Base-by-base conservation (phyloP, 2,329 filamentous ascomycete genomes). In the Elsinoe arachidis region DNA sequence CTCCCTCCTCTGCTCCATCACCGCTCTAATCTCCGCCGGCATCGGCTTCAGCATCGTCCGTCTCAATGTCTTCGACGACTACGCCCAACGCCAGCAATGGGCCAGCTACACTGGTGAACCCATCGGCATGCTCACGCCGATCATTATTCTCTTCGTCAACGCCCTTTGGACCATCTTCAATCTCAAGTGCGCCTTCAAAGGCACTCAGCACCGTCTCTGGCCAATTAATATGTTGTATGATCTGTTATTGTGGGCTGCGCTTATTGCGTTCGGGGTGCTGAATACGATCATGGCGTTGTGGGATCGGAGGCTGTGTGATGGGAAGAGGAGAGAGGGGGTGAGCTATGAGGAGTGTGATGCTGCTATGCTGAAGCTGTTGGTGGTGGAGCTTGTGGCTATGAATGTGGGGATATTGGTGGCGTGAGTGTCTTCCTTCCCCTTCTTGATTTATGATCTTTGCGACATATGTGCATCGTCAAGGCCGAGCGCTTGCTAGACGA, bases 1-100 rank as follows among this genome's bases (percentile, higher is more conserved):
- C 30, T 51, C 46, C 12, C 12, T 51, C 5, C 26, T 51, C 9
- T 34, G 26, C 26, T 51, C 46, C n/a, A 19, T 35, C 14, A 11
- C 11, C 23, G 46, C 26, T 26, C 26, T 51, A 5, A 35, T 51
- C 46, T 15, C 46, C 26, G 46, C 26, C 1, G 46, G 12, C 15
- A 19, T 34, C 14, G 46, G 46, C 30, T 51, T 51, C 46, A 21
- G 30, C 15, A 26, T 35, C 14, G 46, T 51, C 12, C 15, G 26
- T n/a, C 14, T 14, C 23, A 26, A 51, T 51, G 46, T 51, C 46
- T 51, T 51, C 30, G 46, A 51, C 46, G 33, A 35, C 11, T 51
- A 15, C 12, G 46, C 46, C 12, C 46, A 51, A 17, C 46, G 46
- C 11, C 14, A 14, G 14, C 19, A 35, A 35, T 51, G 26, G 46